phyloP scores from a whole-genome alignment of 768 basidiomycete genomes.

The Astraeus odoratus region DNA sequence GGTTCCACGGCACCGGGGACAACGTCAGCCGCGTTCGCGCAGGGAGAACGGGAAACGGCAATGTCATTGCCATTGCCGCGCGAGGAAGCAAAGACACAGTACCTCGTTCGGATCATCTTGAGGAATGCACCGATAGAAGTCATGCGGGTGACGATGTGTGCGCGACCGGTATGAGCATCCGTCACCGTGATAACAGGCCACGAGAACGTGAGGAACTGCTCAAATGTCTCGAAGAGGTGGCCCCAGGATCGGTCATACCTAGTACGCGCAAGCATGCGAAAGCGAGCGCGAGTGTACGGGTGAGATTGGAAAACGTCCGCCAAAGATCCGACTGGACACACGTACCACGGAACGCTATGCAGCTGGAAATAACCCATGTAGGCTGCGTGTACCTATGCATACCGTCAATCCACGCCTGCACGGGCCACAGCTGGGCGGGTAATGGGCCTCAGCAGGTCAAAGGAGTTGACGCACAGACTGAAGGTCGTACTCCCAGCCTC shows the following conservation, averaged over 20 bases:
- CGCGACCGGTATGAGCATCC: slow-evolving; percentile 59
- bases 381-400: slow-evolving; percentile 54
- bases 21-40: no score
- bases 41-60: not conserved
- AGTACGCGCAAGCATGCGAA: not conserved
- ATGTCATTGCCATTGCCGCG: not conserved
- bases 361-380: slow-evolving; percentile 77
- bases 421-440: not conserved
- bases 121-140: slow-evolving; percentile 67
- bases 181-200: slow-evolving; percentile 81
- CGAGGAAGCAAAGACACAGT: slow-evolving; percentile 5
- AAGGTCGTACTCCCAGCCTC: slow-evolving; percentile 75
- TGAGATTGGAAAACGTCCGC: not conserved
- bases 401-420: not conserved
- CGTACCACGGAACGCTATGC: slow-evolving; percentile 60
- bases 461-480: slow-evolving; percentile 54
- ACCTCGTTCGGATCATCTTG: slow-evolving; percentile 84
- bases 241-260: slow-evolving; percentile 84
- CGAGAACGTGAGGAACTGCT: slow-evolving; percentile 71
- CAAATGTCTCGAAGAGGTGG: slow-evolving; percentile 69
- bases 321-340: no score
- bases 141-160: slow-evolving; percentile 75
- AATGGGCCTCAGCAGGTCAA: no score
- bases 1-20: no score
- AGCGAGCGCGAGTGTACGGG: not conserved